A percentile compares a stretch with the other conserved stretches of the same genome.
These are phyloP conservation scores for Colletotrichum karsti DNA, from an alignment of 2,329 filamentous ascomycete genomes.

Conservation along the genomic window DNA sequence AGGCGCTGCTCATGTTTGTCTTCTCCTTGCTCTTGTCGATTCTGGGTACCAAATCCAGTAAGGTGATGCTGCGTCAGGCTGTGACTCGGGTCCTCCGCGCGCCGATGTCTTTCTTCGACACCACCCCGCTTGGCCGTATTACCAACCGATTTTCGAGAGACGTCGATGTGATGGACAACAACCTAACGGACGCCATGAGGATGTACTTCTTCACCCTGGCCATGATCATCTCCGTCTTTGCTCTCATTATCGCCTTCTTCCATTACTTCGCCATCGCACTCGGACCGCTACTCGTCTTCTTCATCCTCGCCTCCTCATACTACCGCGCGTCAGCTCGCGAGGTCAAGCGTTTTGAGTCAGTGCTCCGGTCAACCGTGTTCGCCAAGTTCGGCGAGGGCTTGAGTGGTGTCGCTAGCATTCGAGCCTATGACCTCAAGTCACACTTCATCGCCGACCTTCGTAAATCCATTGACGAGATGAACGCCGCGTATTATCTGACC, in stretches of 20 bases:
- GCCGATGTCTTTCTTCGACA: constrained; percentile 95
- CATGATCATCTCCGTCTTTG: constrained; percentile 85
- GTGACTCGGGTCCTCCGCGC: constrained; percentile 79
- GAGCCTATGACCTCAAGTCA: constrained; percentile 84
- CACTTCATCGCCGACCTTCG: constrained; percentile 78
- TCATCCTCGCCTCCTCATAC: constrained; percentile 84
- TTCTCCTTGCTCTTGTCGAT: constrained; percentile 84
- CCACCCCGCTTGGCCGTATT: constrained; percentile 92
- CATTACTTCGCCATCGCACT: constrained; percentile 80
- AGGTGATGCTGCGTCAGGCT: constrained; percentile 81
- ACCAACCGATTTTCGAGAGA: constrained; percentile 97
- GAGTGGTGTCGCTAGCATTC: constrained; percentile 83
- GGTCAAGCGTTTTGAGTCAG: constrained; percentile 92
- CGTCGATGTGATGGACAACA: constrained; percentile 97
- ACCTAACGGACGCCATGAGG: constrained; percentile 85
- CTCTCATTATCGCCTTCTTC: constrained; percentile 93
- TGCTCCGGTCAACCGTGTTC: constrained; percentile 88
- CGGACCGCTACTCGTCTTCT: constrained; percentile 75
- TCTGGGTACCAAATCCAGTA: constrained; percentile 83
- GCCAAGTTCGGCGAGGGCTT: constrained; percentile 92
- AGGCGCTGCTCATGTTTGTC: constrained; percentile 79
- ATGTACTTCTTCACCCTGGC: constrained; percentile 91
- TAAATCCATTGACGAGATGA: constrained; percentile 86
- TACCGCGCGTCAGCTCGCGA: constrained; percentile 92
- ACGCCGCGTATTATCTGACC: constrained; percentile 92